Conservation (phyloP, 371 early-diverging fungal species). For the Mucor piriformis region DNA sequence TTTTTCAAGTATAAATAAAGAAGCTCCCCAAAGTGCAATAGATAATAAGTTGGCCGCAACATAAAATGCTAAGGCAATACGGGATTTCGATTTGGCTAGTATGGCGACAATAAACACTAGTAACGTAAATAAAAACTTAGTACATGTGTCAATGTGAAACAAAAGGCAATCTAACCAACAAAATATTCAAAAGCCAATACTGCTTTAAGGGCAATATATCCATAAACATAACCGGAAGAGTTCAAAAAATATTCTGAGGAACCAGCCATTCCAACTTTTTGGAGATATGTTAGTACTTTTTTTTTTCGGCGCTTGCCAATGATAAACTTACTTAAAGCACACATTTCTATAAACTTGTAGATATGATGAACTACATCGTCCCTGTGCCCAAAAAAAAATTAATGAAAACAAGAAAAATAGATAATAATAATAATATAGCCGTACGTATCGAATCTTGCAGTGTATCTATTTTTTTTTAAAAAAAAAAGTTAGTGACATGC, state of each 20-base stretch:
- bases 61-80: constrained; percentile 42
- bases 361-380: constrained; percentile 58
- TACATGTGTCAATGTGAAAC: neutral
- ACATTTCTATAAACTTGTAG: constrained; percentile 54
- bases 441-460: constrained; percentile 64
- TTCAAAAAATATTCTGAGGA: constrained; percentile 51
- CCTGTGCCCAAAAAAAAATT: constrained; percentile 20
- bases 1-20: constrained; percentile 42
- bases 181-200: constrained; percentile 58
- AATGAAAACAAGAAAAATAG: neutral
- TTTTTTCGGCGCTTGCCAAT: neutral
- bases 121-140: neutral
- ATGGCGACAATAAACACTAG: constrained; percentile 46
- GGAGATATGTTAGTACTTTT: neutral
- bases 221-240: constrained; percentile 50
- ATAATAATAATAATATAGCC: constrained; percentile 16
- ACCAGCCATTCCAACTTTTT: constrained; percentile 54
- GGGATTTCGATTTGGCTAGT: constrained; percentile 48
- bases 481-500: too few relatives aligned
- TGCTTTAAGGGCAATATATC: constrained; percentile 55
- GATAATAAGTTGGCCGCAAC: constrained; percentile 54
- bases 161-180: constrained; percentile 42
- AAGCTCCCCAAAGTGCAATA: constrained; percentile 56
- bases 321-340: constrained; percentile 53
- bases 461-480: constrained; percentile 36